Evolutionary conservation across 805 yeast genomes (phyloP).

Genomic region (Candida pini): DNA sequence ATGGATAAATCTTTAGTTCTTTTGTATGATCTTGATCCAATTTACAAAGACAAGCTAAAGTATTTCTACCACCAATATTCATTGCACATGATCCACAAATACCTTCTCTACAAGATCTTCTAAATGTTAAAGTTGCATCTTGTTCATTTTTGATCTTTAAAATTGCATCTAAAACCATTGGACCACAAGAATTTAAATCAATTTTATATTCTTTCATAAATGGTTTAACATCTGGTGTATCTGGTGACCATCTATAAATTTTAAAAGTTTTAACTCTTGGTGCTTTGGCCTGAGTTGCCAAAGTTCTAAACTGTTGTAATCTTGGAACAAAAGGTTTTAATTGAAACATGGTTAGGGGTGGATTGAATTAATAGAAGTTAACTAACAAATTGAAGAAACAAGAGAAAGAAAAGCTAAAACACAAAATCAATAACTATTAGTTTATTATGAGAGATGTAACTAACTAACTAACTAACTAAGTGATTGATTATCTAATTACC

Average conservation of each 20-base stretch:
- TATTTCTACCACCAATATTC: slow-evolving; percentile 98
- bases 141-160: slow-evolving; percentile 94
- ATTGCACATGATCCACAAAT: slow-evolving; percentile 99
- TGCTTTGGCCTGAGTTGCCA: slow-evolving; percentile 51
- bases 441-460: no score
- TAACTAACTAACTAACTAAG: no score
- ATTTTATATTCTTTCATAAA: slow-evolving; percentile 74
- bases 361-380: no score
- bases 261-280: slow-evolving; percentile 77
- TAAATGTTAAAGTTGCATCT: slow-evolving; percentile 90
- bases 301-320: slow-evolving; percentile 20
- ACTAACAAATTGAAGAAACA: no score
- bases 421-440: no score
- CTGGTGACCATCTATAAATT: slow-evolving; percentile 98
- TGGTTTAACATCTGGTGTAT: slow-evolving; percentile 90
- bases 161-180: slow-evolving; percentile 95
- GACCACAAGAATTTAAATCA: slow-evolving; percentile 90
- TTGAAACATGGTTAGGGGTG: no score
- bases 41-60: slow-evolving; percentile 93
- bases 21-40: slow-evolving; percentile 75
- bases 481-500: no score
- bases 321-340: slow-evolving; percentile 7
- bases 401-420: no score
- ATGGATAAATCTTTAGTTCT: slow-evolving; percentile 85
- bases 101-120: slow-evolving; percentile 99